phyloP scores from a whole-genome alignment of 176 grass and related monocot species.

The Panicum miliaceum region DNA sequence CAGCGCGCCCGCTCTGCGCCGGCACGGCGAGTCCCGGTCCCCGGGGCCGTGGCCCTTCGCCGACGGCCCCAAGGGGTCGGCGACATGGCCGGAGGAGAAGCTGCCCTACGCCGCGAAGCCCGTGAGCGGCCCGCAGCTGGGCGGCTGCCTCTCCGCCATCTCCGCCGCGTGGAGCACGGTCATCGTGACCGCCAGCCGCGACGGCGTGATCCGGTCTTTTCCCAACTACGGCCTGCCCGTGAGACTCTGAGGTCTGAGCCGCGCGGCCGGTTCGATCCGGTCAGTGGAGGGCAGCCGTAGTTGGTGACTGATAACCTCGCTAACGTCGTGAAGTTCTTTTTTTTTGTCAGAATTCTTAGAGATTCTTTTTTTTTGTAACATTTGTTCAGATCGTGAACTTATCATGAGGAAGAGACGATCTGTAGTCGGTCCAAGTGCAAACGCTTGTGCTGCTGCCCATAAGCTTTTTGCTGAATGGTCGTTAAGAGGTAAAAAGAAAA shows the following conservation, averaged over 20 bases:
- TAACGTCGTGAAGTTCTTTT: slow-evolving; percentile 23
- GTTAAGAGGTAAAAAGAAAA: background rate
- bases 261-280: background rate
- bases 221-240: slow-evolving; percentile 85
- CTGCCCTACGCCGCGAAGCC: slow-evolving; percentile 23
- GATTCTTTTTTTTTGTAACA: background rate
- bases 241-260: slow-evolving; percentile 34
- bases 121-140: background rate
- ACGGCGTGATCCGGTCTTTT: slow-evolving; percentile 79
- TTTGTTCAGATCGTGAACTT: slow-evolving; percentile 9
- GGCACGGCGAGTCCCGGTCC: slow-evolving; percentile 44
- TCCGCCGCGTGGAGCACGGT: slow-evolving; percentile 68
- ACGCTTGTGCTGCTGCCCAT: background rate
- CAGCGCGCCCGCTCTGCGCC: background rate
- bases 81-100: slow-evolving; percentile 90
- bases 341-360: background rate
- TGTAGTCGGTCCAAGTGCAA: background rate
- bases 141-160: slow-evolving; percentile 28
- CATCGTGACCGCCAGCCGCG: slow-evolving; percentile 70
- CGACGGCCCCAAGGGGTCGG: slow-evolving; percentile 42
- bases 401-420: background rate
- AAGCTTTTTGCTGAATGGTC: slow-evolving; percentile 9
- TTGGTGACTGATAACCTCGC: background rate
- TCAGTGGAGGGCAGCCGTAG: background rate
- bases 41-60: slow-evolving; percentile 50